These are phyloP conservation scores for Endoconidiophora polonica DNA, from an alignment of 2,329 filamentous ascomycete genomes.

Conservation along the genomic window DNA sequence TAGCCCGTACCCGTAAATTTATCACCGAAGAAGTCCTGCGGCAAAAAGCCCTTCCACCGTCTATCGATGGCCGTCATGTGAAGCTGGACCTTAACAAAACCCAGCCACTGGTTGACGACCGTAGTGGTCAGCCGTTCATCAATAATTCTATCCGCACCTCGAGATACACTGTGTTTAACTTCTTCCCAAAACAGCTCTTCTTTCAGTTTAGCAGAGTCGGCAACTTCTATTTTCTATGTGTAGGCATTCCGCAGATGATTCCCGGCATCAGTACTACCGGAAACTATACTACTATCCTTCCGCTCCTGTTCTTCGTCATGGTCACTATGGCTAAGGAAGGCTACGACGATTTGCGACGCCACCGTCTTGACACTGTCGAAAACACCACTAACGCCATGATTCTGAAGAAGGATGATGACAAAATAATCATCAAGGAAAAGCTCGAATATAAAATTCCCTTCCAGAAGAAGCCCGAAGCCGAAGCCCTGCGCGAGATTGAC, in stretches of 20 bases:
- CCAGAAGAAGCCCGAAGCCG: constrained; percentile 24
- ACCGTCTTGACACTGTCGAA: constrained; percentile 66
- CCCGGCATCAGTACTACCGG: constrained; percentile 62
- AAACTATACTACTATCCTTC: constrained; percentile 57
- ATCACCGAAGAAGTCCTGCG: constrained; percentile 37
- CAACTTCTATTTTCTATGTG: constrained; percentile 75
- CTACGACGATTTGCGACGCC: constrained; percentile 67
- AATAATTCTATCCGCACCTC: constrained; percentile 60
- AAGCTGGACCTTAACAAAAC: constrained; percentile 25
- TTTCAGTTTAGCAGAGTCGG: constrained; percentile 76
- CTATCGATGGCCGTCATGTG: constrained; percentile 47
- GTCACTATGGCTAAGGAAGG: constrained; percentile 76
- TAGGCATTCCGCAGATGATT: constrained; percentile 68
- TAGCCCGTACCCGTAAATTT: constrained; percentile 2
- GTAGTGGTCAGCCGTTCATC: constrained; percentile 32
- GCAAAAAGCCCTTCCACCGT: constrained; percentile 51
- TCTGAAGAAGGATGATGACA: constrained; percentile 12
- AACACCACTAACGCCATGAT: constrained; percentile 41
- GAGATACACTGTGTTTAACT: constrained; percentile 70
- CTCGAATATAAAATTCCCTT: constrained; percentile 10
- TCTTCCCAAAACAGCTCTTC: constrained; percentile 67
- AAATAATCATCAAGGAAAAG: not conserved
- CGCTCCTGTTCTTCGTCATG: constrained; percentile 58
- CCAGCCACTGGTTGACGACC: constrained; percentile 29
- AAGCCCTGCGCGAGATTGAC: constrained; percentile 22